Evolutionary conservation across 2,329 filamentous ascomycete genomes (phyloP).

Genomic region (Phyllosticta ampelicida): DNA sequence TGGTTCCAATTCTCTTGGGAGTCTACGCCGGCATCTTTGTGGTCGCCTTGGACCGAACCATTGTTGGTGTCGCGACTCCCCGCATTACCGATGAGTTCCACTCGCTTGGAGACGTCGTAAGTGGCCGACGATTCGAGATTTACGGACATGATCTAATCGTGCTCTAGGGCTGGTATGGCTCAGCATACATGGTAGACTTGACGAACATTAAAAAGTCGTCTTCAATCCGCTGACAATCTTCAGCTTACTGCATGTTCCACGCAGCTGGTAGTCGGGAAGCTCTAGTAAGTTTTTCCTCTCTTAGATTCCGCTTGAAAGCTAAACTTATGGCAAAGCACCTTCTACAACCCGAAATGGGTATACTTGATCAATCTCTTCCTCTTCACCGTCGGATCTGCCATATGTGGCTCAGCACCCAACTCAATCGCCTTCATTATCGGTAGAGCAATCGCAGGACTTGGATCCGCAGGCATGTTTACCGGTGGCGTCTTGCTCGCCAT

Average conservation of each 20-base stretch:
- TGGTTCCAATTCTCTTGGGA: conserved; percentile 1
- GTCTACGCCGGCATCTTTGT: conserved; percentile 3
- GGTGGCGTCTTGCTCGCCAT: conserved; percentile 14
- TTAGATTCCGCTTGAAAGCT: not conserved
- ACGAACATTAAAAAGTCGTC: not conserved
- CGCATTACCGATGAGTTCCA: conserved; percentile 9
- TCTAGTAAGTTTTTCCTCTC: conserved; percentile 23
- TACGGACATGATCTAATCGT: not conserved
- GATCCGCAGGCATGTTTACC: conserved; percentile 26
- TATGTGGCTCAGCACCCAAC: conserved; percentile 41
- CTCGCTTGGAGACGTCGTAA: conserved; percentile 3
- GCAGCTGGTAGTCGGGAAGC: conserved; percentile 29
- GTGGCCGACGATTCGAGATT: not conserved
- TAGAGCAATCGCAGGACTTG: conserved; percentile 34
- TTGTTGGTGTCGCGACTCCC: conserved; percentile 6
- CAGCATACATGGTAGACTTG: conserved; percentile 28
- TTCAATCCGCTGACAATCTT: not conserved
- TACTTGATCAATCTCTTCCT: conserved; percentile 35
- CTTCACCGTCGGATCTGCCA: conserved; percentile 41
- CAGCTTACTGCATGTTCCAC: conserved; percentile 27
- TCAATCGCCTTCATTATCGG: conserved; percentile 40
- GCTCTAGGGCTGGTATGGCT: conserved; percentile 14
- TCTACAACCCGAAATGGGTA: conserved; percentile 36
- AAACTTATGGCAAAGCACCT: conserved; percentile 20
- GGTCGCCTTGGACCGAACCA: conserved; percentile 9